A percentile compares a stretch with the other conserved stretches of the same genome.
These are phyloP conservation scores for Trichomonas tenax DNA, from an alignment of 208 protist species.

Conservation along the genomic window DNA sequence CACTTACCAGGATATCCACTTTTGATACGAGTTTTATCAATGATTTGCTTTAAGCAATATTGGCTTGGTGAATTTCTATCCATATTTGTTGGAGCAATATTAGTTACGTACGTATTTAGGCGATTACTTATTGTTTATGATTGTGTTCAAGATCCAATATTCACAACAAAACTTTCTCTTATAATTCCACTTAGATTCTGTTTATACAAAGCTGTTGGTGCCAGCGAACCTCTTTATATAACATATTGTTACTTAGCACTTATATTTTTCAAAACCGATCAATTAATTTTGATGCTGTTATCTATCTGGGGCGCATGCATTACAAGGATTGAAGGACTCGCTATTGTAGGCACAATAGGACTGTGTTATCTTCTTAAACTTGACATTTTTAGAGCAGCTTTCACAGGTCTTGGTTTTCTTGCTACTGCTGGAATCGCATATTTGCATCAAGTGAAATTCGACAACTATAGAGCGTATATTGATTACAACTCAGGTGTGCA, in stretches of 20 bases:
- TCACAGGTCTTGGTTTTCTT: background rate
- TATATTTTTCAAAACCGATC: background rate
- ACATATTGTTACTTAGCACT: background rate
- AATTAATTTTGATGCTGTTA: background rate
- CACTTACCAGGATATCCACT: conserved; percentile 3
- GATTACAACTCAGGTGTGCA: background rate
- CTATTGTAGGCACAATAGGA: background rate
- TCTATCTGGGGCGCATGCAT: background rate
- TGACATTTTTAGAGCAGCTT: background rate
- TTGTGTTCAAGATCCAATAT: background rate
- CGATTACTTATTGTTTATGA: background rate
- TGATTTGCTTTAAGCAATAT: background rate
- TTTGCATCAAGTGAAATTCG: background rate
- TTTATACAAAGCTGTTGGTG: background rate
- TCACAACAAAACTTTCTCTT: background rate
- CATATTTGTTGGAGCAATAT: background rate
- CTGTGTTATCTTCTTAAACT: background rate
- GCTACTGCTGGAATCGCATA: background rate
- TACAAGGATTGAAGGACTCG: background rate
- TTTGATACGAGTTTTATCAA: background rate
- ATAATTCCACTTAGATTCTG: background rate
- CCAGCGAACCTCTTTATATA: background rate
- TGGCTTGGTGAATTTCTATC: background rate
- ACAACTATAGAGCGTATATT: background rate
- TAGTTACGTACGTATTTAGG: background rate